Base-by-base conservation (phyloP, 164 flowering plant species). In the Piper betle region DNA sequence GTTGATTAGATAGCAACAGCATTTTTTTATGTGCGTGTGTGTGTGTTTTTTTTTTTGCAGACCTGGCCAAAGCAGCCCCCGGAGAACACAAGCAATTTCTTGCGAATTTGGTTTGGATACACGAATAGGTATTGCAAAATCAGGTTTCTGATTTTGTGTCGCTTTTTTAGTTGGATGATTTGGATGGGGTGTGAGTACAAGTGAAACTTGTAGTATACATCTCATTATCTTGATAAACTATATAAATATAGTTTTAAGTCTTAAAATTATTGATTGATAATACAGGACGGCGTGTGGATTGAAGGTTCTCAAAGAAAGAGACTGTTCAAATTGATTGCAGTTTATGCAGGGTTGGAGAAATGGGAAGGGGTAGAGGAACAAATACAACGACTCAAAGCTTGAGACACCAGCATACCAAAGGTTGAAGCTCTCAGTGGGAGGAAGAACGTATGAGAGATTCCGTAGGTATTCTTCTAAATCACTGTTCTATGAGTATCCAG, bases 301-400 rank as follows among this genome's bases (percentile, higher is more conserved):
- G 82, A 84, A 68, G 82, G 77, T 59, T 69, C 70, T 9, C 80
- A 75, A 59, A 92, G 88, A 64, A 59, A 68, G 16, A 73, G 69
- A 41, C 71, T 63, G 38, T 84, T 84, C 72, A 85, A 75, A 67
- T 71, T 91, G 77, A 81, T 88, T 55, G 92, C 92, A 41, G 98
- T 91, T 52, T 94, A 91, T 79, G 98, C 87, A 55, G 96, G 96
- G 63, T 61, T 88, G 60, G 85, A 78, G 72, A 84, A 69, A 72
- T 69, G 52, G 4, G 79, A 69, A 72, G 72, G 71, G 17, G 84
- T 89, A 7, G 77, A 79, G 39, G 82, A 80, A 59, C 96, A 87
- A 69, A 67, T 89, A 37, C 76, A 79, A 53, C 52, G 55, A 48
- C 75, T 92, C 76, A 92, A 73, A 77, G 81, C 77, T 57, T 81